Evolutionary conservation across 2,329 filamentous ascomycete species (phyloP), one percentile per base, ranked within the genome.

Genomic region (Ophiostoma novo-ulmi): DNA sequence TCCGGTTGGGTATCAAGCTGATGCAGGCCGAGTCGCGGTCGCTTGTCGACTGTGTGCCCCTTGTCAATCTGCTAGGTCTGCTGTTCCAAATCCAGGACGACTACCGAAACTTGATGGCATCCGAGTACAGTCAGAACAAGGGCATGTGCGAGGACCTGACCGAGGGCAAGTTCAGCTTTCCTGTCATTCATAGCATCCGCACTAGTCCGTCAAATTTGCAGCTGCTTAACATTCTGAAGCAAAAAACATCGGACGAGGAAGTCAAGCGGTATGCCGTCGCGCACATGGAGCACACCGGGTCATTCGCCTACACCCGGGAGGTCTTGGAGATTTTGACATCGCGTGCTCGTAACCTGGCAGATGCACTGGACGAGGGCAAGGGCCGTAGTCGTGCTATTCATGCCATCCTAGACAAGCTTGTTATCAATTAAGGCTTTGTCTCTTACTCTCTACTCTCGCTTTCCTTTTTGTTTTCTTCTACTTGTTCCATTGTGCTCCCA

Each of bases 91-190:
- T 97, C 80, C 88, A 91, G 75, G 92, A 94, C 82, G 95, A 99
- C 84, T 97, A 97, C 82, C 88, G 93, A 79, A 98, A 98, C 79
- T 88, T 99, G 63, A 87, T 85, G 39, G 87, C 85, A 22, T 82
- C 81, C n/a, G 85, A 89, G 76, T 97, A 97, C 83, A 89, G 89
- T 52, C 84, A 90, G 74, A 94, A 97, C 80, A 98, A 98, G 82
- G 95, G 94, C 68, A 87, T 97, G 75, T 97, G 92, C 80, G 94
- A 98, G 82, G 95, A 98, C 80, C 82, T 98, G 75, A 97, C 93
- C 0, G 95, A 98, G 82, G 94, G 94, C 74, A 98, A 98, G 84
- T 97, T 97, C 82, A 94, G 91, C 36, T 97, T 97, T 78, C 93
- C 94, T 58, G 89, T 98, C 76, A 97, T 98, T 76, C 94, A 98